A percentile compares a stretch with the other conserved stretches of the same genome.
Conservation (phyloP, 192 early-diverging fungal species). For the Coemansia interrupta region DNA sequence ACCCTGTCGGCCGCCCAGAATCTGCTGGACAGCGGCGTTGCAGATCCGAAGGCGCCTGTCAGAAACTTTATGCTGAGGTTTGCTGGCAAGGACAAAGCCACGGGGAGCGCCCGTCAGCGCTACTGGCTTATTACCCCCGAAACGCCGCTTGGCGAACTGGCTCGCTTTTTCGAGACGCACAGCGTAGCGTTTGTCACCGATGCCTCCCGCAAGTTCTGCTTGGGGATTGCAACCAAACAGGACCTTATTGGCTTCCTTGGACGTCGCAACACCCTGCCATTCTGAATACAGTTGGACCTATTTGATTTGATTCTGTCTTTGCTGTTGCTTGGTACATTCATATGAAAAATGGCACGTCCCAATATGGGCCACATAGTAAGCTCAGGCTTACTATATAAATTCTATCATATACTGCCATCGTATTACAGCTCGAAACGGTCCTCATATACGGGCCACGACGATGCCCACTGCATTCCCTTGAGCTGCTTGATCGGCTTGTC, state of each 20-base stretch:
- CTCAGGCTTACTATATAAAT: no score
- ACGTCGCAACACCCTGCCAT: no score
- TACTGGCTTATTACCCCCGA: conserved; percentile 79
- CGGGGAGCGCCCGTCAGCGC: conserved; percentile 12
- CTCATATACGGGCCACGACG: conserved; percentile 36
- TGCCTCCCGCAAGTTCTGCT: no score
- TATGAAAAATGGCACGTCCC: no score
- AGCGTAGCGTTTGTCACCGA: conserved; percentile 31
- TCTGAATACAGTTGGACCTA: no score
- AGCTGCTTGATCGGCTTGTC: conserved; percentile 38
- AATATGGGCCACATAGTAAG: no score
- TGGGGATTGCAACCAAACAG: no score
- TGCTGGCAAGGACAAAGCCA: conserved; percentile 9
- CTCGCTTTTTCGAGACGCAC: conserved; percentile 79
- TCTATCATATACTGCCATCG: no score
- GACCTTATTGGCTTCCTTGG: no score
- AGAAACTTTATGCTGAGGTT: conserved; percentile 69
- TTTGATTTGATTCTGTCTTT: no score
- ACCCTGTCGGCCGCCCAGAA: conserved; percentile 63
- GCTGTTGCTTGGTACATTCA: no score
- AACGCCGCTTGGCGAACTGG: conserved; percentile 72
- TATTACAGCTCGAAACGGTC: conserved; percentile 27
- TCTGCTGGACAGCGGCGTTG: conserved; percentile 54
- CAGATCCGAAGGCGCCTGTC: conserved; percentile 54
- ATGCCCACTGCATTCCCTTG: conserved; percentile 39